Conservation (phyloP, 495 filamentous ascomycete genomes). For the Lineolata rhizophorae region DNA sequence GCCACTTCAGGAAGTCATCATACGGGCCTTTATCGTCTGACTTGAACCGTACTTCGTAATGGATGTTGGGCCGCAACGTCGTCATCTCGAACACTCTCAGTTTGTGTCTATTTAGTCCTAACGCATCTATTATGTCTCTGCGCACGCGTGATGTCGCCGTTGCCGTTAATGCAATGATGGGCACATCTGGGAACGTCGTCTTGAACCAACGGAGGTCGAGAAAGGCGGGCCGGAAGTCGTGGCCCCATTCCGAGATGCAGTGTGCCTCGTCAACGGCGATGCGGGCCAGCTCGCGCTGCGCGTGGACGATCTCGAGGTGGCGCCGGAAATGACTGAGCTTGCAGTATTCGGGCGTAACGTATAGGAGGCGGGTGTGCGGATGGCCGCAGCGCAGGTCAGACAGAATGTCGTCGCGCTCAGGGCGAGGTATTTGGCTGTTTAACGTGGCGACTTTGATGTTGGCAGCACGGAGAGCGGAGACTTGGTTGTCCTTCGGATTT, state of each 20-base stretch:
- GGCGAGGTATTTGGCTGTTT: conserved; percentile 50
- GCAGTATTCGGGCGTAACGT: conserved; percentile 85
- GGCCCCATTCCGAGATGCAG: conserved; percentile 95
- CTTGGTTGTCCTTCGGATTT: conserved; percentile 62
- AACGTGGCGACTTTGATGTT: conserved; percentile 65
- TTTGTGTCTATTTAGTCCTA: conserved; percentile 35
- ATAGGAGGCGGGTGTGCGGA: conserved; percentile 62
- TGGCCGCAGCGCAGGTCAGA: conserved; percentile 72
- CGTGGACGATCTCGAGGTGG: conserved; percentile 47
- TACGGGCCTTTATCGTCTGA: conserved; percentile 45
- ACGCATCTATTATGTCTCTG: conserved; percentile 51
- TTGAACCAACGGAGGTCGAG: conserved; percentile 79
- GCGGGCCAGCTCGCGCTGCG: conserved; percentile 60
- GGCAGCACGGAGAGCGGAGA: conserved; percentile 50
- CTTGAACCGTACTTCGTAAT: conserved; percentile 85
- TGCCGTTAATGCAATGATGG: conserved; percentile 77
- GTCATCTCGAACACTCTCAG: conserved; percentile 63
- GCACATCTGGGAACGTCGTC: conserved; percentile 53
- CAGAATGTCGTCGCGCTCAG: conserved; percentile 45
- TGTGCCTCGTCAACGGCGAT: conserved; percentile 90
- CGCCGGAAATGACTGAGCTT: conserved; percentile 56
- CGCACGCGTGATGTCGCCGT: conserved; percentile 68
- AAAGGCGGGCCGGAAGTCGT: conserved; percentile 90
- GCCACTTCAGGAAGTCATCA: conserved; percentile 47
- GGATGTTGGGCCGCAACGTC: conserved; percentile 62